phyloP scores from a whole-genome alignment of 2,329 filamentous ascomycete genomes.

The Ophiostoma sp. region DNA sequence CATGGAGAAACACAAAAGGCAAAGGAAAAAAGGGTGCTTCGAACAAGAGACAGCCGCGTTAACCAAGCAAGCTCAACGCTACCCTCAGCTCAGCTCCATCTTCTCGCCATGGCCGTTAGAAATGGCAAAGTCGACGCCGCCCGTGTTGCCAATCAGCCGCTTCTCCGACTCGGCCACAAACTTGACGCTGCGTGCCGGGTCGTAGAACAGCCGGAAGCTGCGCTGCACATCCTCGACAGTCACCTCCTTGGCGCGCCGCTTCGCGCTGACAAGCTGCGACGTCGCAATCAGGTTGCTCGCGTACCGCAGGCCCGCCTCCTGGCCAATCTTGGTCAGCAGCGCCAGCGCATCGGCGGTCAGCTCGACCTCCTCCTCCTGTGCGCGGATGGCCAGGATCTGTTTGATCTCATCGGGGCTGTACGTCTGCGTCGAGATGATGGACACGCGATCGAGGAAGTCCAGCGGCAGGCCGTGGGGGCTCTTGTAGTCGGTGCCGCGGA shows the following conservation, averaged over 20 bases:
- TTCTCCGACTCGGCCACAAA: constrained; percentile 90
- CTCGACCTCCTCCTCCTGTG: constrained; percentile 94
- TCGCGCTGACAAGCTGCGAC: constrained; percentile 78
- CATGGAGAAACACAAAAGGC: neutral
- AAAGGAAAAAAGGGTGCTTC: neutral
- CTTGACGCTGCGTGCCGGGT: constrained; percentile 78
- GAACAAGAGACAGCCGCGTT: neutral
- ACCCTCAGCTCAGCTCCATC: constrained; percentile 33
- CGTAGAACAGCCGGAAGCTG: constrained; percentile 91
- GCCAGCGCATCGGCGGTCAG: constrained; percentile 84
- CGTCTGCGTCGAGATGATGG: constrained; percentile 88
- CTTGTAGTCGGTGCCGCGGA: constrained; percentile 87
- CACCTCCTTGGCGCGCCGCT: constrained; percentile 79
- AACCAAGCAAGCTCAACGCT: constrained; percentile 7
- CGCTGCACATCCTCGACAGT: constrained; percentile 84
- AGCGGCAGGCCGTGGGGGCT: constrained; percentile 91
- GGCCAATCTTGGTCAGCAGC: constrained; percentile 89
- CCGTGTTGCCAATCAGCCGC: constrained; percentile 83
- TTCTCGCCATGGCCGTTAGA: constrained; percentile 44
- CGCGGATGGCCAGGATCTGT: constrained; percentile 86
- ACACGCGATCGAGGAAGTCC: constrained; percentile 91
- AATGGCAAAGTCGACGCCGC: constrained; percentile 65
- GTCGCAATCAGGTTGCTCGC: constrained; percentile 98
- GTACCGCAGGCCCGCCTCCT: constrained; percentile 87
- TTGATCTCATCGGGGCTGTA: constrained; percentile 81